Evolutionary conservation across 176 grass and related monocot species (phyloP).

Genomic region (Urochloa ruziziensis): DNA sequence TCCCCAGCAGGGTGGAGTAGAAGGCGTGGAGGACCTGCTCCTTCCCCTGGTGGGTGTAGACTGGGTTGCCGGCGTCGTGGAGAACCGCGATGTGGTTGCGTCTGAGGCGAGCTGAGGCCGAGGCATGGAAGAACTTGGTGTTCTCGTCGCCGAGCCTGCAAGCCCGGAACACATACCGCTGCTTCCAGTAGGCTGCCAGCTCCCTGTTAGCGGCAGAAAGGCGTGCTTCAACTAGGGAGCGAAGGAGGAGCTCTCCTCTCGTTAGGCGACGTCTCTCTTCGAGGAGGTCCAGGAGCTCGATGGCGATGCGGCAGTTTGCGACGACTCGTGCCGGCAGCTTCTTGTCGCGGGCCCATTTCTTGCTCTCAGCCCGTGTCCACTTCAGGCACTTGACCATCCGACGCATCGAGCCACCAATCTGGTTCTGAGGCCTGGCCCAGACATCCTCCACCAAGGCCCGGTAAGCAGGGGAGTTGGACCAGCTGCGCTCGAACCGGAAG

Average conservation of each 20-base stretch:
- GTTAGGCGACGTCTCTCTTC: not conserved
- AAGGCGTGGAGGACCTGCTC: not conserved
- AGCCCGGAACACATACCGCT: not conserved
- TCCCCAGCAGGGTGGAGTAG: not conserved
- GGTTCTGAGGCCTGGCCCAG: not conserved
- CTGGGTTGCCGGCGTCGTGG: not conserved
- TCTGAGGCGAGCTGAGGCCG: not conserved
- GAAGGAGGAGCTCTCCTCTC: not conserved
- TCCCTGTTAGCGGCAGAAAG: not conserved
- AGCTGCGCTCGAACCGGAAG: not conserved
- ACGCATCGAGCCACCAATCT: rapidly evolving
- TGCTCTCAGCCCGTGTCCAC: not conserved
- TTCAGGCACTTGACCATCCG: not conserved
- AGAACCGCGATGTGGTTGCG: not conserved
- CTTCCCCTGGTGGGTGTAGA: not conserved
- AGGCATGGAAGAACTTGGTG: not conserved
- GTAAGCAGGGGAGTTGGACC: not conserved
- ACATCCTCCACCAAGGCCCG: not conserved
- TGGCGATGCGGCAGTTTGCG: not conserved
- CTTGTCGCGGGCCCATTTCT: not conserved
- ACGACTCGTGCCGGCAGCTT: not conserved
- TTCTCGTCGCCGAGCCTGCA: not conserved
- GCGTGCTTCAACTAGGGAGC: not conserved
- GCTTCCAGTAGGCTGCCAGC: not conserved
- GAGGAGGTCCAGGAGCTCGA: not conserved